Percentiles rank a stretch among this genome's conserved stretches.
Conservation (phyloP, 768 basidiomycete species). For the Hypsizygus marmoreus region DNA sequence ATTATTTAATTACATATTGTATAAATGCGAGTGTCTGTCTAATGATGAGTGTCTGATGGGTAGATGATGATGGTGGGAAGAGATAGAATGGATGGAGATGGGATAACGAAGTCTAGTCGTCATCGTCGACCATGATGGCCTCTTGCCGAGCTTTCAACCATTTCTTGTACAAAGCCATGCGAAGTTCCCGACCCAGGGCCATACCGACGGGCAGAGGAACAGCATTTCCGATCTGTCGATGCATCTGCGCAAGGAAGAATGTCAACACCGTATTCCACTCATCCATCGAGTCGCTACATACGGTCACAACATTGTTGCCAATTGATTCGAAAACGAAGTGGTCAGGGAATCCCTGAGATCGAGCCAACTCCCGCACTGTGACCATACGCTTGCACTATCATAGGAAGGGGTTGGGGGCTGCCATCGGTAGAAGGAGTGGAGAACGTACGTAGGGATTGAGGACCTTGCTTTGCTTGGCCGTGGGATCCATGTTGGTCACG, state of each 20-base stretch:
- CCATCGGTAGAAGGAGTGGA: neutral
- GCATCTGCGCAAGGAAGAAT: constrained; percentile 51
- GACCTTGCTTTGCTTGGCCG: constrained; percentile 73
- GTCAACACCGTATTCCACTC: neutral
- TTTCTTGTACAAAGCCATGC: constrained; percentile 48
- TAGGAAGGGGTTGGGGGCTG: neutral
- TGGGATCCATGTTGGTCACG: constrained; percentile 78
- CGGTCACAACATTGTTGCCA: constrained; percentile 58
- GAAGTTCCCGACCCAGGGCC: constrained; percentile 68
- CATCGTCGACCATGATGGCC: constrained; percentile 35
- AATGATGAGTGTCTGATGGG: no score
- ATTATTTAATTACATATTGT: constrained; percentile 4
- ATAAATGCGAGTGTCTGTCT: no score
- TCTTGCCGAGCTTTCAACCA: constrained; percentile 46
- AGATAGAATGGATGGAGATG: no score
- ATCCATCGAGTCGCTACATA: constrained; percentile 32
- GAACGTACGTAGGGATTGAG: constrained; percentile 62
- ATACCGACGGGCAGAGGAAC: constrained; percentile 66
- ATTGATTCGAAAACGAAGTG: constrained; percentile 61
- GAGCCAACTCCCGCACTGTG: constrained; percentile 74
- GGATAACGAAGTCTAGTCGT: neutral
- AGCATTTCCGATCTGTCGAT: constrained; percentile 81
- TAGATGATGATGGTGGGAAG: no score
- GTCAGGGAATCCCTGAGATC: constrained; percentile 84
- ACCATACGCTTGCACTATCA: constrained; percentile 71